Conservation (phyloP, 768 basidiomycete species). For the Chalciporus chontae region DNA sequence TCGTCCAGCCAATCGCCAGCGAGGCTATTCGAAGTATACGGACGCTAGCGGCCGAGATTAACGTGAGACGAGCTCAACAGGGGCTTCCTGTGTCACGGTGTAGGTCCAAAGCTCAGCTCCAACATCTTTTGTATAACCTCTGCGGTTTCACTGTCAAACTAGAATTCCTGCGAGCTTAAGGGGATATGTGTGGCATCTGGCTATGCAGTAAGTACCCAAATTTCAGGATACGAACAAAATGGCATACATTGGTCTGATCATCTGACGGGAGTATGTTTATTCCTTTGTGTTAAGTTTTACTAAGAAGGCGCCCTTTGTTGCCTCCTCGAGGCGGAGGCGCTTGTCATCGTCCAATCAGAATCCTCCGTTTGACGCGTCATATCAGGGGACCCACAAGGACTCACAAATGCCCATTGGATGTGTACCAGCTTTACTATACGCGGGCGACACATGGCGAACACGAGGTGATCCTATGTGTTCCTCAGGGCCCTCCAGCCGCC, state of each 20-base stretch:
- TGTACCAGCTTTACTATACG: neutral
- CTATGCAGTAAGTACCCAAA: neutral
- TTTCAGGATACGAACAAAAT: neutral
- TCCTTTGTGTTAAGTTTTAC: neutral
- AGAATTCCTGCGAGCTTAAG: neutral
- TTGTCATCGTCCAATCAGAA: constrained; percentile 1
- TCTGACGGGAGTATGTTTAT: neutral
- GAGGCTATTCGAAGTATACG: neutral
- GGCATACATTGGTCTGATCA: neutral
- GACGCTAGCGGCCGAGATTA: too few species aligned
- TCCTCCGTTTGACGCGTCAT: neutral
- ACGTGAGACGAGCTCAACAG: neutral
- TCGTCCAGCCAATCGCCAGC: neutral
- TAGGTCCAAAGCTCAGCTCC: neutral
- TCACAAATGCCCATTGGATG: neutral
- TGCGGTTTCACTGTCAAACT: neutral
- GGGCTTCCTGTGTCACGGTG: neutral
- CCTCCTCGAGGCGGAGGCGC: constrained; percentile 10
- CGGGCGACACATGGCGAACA: constrained; percentile 18
- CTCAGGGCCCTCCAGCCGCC: constrained; percentile 13
- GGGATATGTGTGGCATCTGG: neutral
- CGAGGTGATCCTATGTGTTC: constrained; percentile 15
- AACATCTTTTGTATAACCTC: neutral
- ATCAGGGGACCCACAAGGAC: neutral
- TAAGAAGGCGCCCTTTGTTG: constrained; percentile 2